These are phyloP conservation scores for Syzygium malaccense DNA, from an alignment of 441 rosid species.

Conservation along the genomic window DNA sequence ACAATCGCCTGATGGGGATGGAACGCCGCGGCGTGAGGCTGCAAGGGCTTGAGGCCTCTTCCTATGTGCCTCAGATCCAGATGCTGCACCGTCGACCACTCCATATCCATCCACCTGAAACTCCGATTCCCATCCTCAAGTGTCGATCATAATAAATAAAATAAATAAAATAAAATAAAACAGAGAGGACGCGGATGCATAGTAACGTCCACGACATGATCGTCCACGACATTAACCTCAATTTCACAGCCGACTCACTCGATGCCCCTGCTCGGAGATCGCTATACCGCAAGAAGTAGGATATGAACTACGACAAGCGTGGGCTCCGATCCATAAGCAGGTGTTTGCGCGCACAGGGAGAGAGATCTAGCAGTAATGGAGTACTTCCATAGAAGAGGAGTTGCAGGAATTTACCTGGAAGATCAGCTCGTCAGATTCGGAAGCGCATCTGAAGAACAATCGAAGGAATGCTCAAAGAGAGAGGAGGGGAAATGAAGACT, in stretches of 20 bases:
- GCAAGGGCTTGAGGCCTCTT: slow-evolving; percentile 65
- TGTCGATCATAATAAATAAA: not conserved
- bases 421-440: not conserved
- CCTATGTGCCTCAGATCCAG: slow-evolving; percentile 86
- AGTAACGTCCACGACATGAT: not conserved
- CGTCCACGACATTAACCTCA: not conserved
- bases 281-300: not conserved
- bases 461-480: not conserved
- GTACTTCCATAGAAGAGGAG: not conserved
- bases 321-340: not conserved
- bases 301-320: not conserved
- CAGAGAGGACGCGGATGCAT: not conserved
- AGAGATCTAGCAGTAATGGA: not conserved
- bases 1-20: slow-evolving; percentile 82
- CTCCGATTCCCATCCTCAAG: not conserved
- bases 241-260: not conserved
- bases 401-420: not conserved
- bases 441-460: not conserved
- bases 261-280: not conserved
- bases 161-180: not conserved
- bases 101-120: slow-evolving; percentile 38
- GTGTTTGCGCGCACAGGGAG: not conserved
- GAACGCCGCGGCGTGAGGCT: slow-evolving; percentile 93
- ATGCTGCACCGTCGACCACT: slow-evolving; percentile 98
- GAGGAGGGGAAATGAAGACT: not conserved